Evolutionary conservation across 441 rosid genomes (phyloP).

Genomic region (Gossypium davidsonii): DNA sequence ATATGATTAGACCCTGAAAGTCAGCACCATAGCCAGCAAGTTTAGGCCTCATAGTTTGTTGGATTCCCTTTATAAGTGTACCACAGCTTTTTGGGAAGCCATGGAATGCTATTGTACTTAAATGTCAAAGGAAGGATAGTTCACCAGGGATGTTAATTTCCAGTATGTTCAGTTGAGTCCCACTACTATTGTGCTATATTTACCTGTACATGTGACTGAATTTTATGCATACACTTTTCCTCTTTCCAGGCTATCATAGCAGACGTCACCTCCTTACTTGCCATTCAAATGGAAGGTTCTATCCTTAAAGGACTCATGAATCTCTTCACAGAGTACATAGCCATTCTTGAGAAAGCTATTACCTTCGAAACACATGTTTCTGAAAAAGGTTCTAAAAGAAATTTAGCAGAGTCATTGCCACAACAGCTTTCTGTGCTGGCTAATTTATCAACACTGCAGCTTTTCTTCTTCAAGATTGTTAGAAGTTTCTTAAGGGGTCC

Average conservation of each 20-base stretch:
- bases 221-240: background rate
- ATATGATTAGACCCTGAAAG: background rate
- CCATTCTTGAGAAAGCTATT: constrained; percentile 38
- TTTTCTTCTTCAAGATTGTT: constrained; percentile 29
- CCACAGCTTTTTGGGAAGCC: background rate
- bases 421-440: constrained; percentile 45
- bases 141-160: background rate
- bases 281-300: constrained; percentile 46
- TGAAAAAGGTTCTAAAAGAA: constrained; percentile 23
- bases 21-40: background rate
- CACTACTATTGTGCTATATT: background rate
- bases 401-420: constrained; percentile 27
- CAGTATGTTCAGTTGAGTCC: background rate
- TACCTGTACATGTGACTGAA: constrained; percentile 4
- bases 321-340: constrained; percentile 40
- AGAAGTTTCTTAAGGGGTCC: constrained; percentile 24
- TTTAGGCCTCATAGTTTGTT: background rate
- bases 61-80: background rate
- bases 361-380: constrained; percentile 12
- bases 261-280: constrained; percentile 36
- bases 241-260: constrained; percentile 37
- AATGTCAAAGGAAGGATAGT: background rate
- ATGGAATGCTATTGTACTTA: background rate
- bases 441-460: constrained; percentile 41
- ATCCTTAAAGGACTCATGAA: constrained; percentile 34